phyloP scores from a whole-genome alignment of 805 yeast genomes.

The Metschnikowia proteae region DNA sequence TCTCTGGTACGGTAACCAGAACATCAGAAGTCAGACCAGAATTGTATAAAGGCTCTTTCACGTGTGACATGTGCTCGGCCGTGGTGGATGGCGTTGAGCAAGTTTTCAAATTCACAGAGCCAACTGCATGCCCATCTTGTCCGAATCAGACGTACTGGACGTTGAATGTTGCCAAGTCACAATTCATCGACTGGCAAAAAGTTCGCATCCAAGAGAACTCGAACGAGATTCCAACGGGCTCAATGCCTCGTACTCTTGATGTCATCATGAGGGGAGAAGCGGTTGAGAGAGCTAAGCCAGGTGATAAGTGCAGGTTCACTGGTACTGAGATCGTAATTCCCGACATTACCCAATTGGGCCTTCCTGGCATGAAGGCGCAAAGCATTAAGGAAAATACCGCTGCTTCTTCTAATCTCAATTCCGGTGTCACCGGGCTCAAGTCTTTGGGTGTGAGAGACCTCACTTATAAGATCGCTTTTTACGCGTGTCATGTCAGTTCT shows the following conservation, averaged over 20 bases:
- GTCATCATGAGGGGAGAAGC: constrained; percentile 89
- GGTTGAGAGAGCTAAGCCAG: constrained; percentile 95
- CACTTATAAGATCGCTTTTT: constrained; percentile 85
- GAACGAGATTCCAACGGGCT: constrained; percentile 95
- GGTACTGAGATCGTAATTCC: constrained; percentile 96
- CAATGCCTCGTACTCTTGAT: constrained; percentile 96
- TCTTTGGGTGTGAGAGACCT: constrained; percentile 92
- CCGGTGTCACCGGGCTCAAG: constrained; percentile 86
- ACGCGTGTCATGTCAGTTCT: constrained; percentile 87
- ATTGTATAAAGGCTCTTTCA: constrained; percentile 77
- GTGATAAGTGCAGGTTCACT: constrained; percentile 89
- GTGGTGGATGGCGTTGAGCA: constrained; percentile 88
- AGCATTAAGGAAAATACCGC: constrained; percentile 65
- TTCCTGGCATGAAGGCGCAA: constrained; percentile 92
- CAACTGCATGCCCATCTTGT: constrained; percentile 88
- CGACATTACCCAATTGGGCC: constrained; percentile 86
- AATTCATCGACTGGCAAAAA: constrained; percentile 94
- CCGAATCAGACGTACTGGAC: constrained; percentile 85
- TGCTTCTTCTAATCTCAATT: constrained; percentile 64
- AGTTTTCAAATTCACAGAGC: constrained; percentile 89
- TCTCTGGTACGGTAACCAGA: constrained; percentile 93
- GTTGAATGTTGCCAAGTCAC: constrained; percentile 74
- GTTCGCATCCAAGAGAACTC: constrained; percentile 94
- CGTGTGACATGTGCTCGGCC: constrained; percentile 85
- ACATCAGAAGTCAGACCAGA: constrained; percentile 97